Conservation (phyloP, 495 filamentous ascomycete species). For the Xylaria acuta region DNA sequence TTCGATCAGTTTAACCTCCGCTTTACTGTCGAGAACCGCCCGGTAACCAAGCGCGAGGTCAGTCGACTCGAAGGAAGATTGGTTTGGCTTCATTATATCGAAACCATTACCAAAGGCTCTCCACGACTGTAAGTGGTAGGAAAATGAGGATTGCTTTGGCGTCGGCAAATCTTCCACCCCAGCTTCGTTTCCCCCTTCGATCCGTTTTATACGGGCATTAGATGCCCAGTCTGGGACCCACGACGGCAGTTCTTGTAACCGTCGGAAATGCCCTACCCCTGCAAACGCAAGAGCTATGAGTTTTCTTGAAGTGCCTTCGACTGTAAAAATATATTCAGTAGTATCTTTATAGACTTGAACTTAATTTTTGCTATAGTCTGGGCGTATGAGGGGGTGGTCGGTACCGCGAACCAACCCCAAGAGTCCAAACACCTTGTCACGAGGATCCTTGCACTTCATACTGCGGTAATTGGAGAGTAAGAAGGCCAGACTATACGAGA, state of each 20-base stretch:
- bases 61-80: slow-evolving; percentile 4
- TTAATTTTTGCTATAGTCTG: slow-evolving; percentile 21
- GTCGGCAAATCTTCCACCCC: neutral
- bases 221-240: slow-evolving; percentile 27
- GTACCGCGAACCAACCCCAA: slow-evolving; percentile 14
- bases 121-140: slow-evolving; percentile 9
- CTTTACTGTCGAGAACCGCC: slow-evolving; percentile 12
- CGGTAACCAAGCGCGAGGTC: slow-evolving; percentile 13
- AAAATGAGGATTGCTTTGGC: slow-evolving; percentile 6
- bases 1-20: slow-evolving; percentile 24
- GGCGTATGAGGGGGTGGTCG: slow-evolving; percentile 18
- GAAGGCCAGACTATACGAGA: slow-evolving; percentile 14
- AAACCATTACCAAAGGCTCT: slow-evolving; percentile 16
- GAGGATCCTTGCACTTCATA: slow-evolving; percentile 27
- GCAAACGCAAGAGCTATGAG: slow-evolving; percentile 16
- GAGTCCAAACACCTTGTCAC: slow-evolving; percentile 21
- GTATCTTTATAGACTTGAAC: slow-evolving; percentile 19
- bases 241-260: slow-evolving; percentile 16
- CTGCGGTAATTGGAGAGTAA: slow-evolving; percentile 16
- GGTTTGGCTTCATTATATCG: slow-evolving; percentile 14
- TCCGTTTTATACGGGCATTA: slow-evolving; percentile 9
- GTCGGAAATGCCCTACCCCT: slow-evolving; percentile 19
- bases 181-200: neutral
- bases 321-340: slow-evolving; percentile 21
- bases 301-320: slow-evolving; percentile 20